Evolutionary conservation across 306 rosid genomes (phyloP).

Genomic region (Begonia fuchsioides): DNA sequence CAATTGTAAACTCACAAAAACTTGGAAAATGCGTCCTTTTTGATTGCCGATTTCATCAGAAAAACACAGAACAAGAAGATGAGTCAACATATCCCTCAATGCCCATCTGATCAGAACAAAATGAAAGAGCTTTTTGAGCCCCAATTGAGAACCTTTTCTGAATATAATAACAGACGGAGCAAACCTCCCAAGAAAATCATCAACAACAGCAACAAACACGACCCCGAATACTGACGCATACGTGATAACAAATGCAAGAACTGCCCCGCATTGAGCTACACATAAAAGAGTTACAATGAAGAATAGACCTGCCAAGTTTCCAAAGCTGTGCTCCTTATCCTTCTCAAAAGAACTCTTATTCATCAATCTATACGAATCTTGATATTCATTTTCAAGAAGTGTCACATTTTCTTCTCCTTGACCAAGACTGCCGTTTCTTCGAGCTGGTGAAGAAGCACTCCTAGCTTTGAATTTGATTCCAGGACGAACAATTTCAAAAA

Average conservation of each 20-base stretch:
- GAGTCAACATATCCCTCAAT: conserved; percentile 84
- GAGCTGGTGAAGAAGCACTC: not conserved
- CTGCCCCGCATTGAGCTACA: conserved; percentile 70
- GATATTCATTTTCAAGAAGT: conserved; percentile 6
- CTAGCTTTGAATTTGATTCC: conserved; percentile 39
- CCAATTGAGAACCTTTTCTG: too few species aligned
- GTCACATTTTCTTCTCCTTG: conserved; percentile 9
- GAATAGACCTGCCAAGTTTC: conserved; percentile 41
- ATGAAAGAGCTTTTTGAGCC: too few species aligned
- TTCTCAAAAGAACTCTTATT: conserved; percentile 44
- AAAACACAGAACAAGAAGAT: conserved; percentile 84
- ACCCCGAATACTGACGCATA: conserved; percentile 74
- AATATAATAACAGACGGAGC: conserved; percentile 34
- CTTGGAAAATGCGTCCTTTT: conserved; percentile 78
- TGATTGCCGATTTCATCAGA: conserved; percentile 82
- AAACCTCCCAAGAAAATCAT: conserved; percentile 52
- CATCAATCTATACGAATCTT: conserved; percentile 22
- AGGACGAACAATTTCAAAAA: conserved; percentile 47
- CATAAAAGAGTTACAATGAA: conserved; percentile 57
- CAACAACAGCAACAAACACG: conserved; percentile 52
- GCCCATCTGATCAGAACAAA: too few species aligned
- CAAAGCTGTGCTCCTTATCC: conserved; percentile 58
- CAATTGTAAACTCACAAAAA: conserved; percentile 79
- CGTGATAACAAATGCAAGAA: conserved; percentile 59
- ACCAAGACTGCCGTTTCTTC: conserved; percentile 3